These are phyloP conservation scores for Lentinula lateritia DNA, from an alignment of 768 basidiomycete genomes.

Conservation along the genomic window DNA sequence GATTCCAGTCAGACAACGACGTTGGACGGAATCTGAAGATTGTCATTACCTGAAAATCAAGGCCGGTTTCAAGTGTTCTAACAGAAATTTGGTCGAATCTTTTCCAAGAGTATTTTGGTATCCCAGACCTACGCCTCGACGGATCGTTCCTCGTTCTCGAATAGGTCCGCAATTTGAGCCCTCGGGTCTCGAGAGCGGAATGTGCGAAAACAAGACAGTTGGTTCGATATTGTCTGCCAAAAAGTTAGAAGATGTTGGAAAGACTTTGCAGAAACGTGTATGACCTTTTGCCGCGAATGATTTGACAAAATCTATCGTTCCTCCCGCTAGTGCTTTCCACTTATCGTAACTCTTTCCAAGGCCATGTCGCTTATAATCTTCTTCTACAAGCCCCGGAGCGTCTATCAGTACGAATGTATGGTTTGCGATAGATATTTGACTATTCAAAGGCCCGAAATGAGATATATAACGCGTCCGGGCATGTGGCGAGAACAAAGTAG, in stretches of 20 bases:
- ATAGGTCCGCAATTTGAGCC: slow-evolving; percentile 68
- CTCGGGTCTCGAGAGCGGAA: slow-evolving; percentile 77
- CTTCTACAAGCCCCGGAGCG: slow-evolving; percentile 68
- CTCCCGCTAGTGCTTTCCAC: slow-evolving; percentile 44
- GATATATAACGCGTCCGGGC: slow-evolving; percentile 54
- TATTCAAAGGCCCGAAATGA: slow-evolving; percentile 75
- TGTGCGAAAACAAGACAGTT: slow-evolving; percentile 76
- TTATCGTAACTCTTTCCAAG: slow-evolving; percentile 33
- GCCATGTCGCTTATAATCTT: slow-evolving; percentile 50
- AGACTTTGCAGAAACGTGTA: not conserved
- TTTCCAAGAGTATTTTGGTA: slow-evolving; percentile 82
- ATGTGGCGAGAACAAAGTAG: slow-evolving; percentile 36
- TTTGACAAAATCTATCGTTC: slow-evolving; percentile 51
- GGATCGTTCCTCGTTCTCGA: slow-evolving; percentile 71
- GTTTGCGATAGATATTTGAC: slow-evolving; percentile 57
- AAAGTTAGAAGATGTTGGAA: slow-evolving; percentile 6
- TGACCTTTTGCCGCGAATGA: slow-evolving; percentile 23
- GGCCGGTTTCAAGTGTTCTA: slow-evolving; percentile 58
- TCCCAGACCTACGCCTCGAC: slow-evolving; percentile 68
- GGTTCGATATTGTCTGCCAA: slow-evolving; percentile 23
- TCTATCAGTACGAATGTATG: slow-evolving; percentile 73
- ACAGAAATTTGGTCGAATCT: slow-evolving; percentile 58
- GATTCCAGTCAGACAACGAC: not conserved
- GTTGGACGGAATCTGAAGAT: not conserved
- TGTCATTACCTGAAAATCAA: slow-evolving; percentile 65